Conservation (phyloP, 2,329 filamentous ascomycete species). For the Penicillium freii region DNA sequence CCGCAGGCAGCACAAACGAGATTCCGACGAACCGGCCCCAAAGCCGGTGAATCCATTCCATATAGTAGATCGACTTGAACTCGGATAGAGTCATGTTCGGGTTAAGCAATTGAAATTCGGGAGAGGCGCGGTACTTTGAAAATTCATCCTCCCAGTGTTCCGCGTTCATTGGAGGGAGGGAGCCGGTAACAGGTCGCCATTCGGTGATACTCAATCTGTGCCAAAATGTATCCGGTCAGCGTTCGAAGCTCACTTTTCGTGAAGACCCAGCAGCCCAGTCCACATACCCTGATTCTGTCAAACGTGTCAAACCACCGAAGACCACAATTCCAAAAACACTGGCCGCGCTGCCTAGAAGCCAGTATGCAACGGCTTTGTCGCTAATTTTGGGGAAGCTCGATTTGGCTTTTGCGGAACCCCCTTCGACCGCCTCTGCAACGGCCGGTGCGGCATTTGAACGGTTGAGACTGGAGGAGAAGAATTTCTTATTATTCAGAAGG, state of each 20-base stretch:
- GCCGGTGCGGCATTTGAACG: constrained; percentile 24
- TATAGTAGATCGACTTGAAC: constrained; percentile 98
- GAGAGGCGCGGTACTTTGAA: constrained; percentile 83
- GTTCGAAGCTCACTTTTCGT: not conserved
- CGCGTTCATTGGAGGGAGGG: constrained; percentile 73
- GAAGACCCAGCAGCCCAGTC: not conserved
- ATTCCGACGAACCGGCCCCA: constrained; percentile 92
- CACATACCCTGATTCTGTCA: constrained; percentile 87
- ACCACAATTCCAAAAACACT: constrained; percentile 97
- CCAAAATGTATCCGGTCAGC: constrained; percentile 13
- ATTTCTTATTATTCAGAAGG: constrained; percentile 24
- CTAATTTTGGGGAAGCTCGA: constrained; percentile 60
- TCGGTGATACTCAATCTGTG: constrained; percentile 91
- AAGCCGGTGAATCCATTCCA: constrained; percentile 96
- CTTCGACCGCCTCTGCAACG: constrained; percentile 20
- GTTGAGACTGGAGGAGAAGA: constrained; percentile 29
- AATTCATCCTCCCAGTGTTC: constrained; percentile 92
- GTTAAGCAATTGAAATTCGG: constrained; percentile 90
- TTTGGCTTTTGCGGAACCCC: constrained; percentile 30
- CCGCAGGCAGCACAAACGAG: constrained; percentile 80
- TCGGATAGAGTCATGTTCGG: constrained; percentile 88
- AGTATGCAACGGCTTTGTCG: constrained; percentile 79
- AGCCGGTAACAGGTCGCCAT: constrained; percentile 95
- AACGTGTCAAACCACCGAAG: constrained; percentile 85
- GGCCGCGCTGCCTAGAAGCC: constrained; percentile 84